A percentile compares a stretch with the other conserved stretches of the same genome.
Conservation (phyloP, 2,329 filamentous ascomycete species). For the Fusarium pseudonygamai region DNA sequence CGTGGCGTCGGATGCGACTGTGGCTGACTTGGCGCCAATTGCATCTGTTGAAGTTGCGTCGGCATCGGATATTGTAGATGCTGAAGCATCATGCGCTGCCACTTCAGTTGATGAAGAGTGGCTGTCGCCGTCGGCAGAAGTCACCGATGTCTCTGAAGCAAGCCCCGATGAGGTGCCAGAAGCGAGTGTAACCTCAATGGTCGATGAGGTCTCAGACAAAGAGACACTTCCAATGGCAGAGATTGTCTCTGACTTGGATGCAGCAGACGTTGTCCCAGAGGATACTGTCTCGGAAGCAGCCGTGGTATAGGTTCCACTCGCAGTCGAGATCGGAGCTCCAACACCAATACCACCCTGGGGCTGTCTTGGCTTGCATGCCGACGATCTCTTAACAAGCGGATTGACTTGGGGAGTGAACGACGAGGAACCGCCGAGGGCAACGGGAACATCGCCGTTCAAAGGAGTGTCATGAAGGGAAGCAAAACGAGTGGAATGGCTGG, state of each 20-base stretch:
- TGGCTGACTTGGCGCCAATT: background rate
- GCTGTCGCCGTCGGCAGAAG: background rate
- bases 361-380: slow-evolving; percentile 1
- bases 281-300: background rate
- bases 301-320: background rate
- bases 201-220: background rate
- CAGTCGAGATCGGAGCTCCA: background rate
- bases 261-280: background rate
- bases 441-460: slow-evolving; percentile 3
- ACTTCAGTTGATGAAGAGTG: background rate
- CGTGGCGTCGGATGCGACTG: background rate
- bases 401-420: background rate
- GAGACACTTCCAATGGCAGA: background rate
- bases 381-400: background rate
- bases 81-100: background rate
- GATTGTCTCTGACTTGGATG: background rate
- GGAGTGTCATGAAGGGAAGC: slow-evolving; percentile 22
- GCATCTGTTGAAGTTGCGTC: background rate
- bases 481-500: slow-evolving; percentile 24
- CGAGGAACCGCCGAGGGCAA: background rate
- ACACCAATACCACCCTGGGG: background rate
- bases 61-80: background rate
- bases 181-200: background rate
- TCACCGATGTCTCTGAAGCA: background rate
- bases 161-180: background rate